Conservation (phyloP, 371 early-diverging fungal species). For the Nematocida sp. region DNA sequence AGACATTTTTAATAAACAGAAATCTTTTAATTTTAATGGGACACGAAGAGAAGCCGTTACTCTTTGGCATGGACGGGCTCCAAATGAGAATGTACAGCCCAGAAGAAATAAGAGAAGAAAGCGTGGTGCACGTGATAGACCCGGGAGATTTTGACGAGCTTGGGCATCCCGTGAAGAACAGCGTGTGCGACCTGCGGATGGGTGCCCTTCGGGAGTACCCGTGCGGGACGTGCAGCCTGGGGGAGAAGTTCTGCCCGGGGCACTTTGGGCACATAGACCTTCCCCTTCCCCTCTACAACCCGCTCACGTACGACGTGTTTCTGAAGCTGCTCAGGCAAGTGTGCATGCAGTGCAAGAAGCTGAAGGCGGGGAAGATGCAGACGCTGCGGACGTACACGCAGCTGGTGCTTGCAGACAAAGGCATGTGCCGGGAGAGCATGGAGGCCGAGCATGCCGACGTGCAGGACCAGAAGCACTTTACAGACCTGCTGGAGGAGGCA, state of each 20-base stretch:
- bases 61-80: not conserved
- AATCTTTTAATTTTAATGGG: constrained; percentile 38
- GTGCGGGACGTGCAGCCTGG: constrained; percentile 61
- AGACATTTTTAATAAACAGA: constrained; percentile 39
- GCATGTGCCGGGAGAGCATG: not conserved
- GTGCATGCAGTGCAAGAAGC: constrained; percentile 80
- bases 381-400: constrained; percentile 24
- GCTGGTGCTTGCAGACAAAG: constrained; percentile 33
- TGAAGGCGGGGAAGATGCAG: constrained; percentile 68
- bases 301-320: constrained; percentile 78
- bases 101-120: constrained; percentile 81
- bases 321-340: constrained; percentile 74
- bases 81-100: constrained; percentile 63
- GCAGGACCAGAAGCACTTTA: not conserved
- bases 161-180: constrained; percentile 79
- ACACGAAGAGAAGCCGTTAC: constrained; percentile 15
- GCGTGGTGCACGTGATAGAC: constrained; percentile 80
- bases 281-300: constrained; percentile 66
- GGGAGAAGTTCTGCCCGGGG: constrained; percentile 60
- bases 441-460: constrained; percentile 24
- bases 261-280: constrained; percentile 65
- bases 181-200: constrained; percentile 86
- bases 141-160: constrained; percentile 80
- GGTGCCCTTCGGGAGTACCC: constrained; percentile 76
- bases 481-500: not conserved